Evolutionary conservation across 768 basidiomycete species (phyloP), one percentile per base, ranked within the genome.

Genomic region (Galerina sulciceps): DNA sequence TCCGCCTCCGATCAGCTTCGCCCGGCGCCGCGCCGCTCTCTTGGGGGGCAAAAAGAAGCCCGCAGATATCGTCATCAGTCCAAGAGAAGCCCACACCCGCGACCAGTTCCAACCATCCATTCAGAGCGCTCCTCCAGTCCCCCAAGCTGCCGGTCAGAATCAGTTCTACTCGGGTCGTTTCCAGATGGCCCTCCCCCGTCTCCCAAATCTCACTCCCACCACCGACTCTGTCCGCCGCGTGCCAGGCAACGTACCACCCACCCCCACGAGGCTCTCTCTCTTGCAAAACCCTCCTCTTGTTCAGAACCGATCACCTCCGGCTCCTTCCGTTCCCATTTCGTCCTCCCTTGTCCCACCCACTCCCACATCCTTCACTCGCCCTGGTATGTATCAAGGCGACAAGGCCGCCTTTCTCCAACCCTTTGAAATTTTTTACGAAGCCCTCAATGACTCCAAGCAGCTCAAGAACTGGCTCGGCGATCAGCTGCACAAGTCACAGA

Each of bases 391-490:
- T 66, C 67, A 82, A 10, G 82, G 83, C 20, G 88, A 89, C 67
- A 91, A 89, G 69, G 77, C 84, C 1, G 87, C 91, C 17, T 95
- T 95, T 71, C 75, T 95, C 47, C 85, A 88, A 0, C 92, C 91
- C 2, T 95, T 94, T 63, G 90, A 89, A 66, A 72, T 81, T 51
- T 94, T 95, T 72, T 95, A 93, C 69, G 92, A 94, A 58, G 88
- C 91, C 3, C 83, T 95, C 34, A 82, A 87, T 54, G 93, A 93
- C 70, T 86, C 89, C 14, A 87, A 85, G 67, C 85, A 91, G 67
- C 82, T 94, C 57, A 93, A 93, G 74, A 66, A 70, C 37, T 92
- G 91, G 88, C 79, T 94, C 6, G 76, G 79, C 20, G 89, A 90
- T 44, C 91, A 94, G 72, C 74, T 93, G 35, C 81, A 84, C 61